A percentile compares a stretch with the other conserved stretches of the same genome.
Conservation (phyloP, 495 filamentous ascomycete species). For the Darksidea phi region DNA sequence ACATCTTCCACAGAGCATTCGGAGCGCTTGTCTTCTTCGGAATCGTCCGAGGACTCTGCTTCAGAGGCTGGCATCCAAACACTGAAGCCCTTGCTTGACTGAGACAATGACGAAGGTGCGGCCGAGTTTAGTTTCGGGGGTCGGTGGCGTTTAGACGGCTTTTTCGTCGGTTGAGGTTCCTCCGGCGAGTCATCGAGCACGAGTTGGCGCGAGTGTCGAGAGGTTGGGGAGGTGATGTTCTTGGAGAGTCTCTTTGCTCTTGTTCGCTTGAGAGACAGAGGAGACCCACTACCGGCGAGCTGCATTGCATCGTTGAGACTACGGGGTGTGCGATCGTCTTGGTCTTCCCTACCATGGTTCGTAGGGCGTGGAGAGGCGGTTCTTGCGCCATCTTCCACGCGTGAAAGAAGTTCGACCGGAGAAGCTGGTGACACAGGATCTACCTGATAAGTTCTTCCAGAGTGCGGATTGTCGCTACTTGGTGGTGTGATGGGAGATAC, state of each 20-base stretch:
- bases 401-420: conserved; percentile 9
- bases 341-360: conserved; percentile 10
- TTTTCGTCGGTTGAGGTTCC: conserved; percentile 17
- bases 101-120: conserved; percentile 25
- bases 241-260: conserved; percentile 53
- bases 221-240: conserved; percentile 17
- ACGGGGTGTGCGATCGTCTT: conserved; percentile 27
- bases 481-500: conserved; percentile 29
- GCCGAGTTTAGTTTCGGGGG: conserved; percentile 19
- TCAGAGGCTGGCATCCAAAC: conserved; percentile 45
- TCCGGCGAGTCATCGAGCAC: conserved; percentile 25
- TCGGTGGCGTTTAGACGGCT: conserved; percentile 24
- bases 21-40: conserved; percentile 34
- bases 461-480: conserved; percentile 13
- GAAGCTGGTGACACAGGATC: conserved; percentile 28
- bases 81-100: conserved; percentile 40
- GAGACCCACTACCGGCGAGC: conserved; percentile 33
- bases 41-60: conserved; percentile 32
- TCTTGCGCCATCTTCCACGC: background rate
- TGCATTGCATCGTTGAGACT: conserved; percentile 40
- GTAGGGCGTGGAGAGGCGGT: background rate
- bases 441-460: background rate
- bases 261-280: conserved; percentile 52
- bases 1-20: conserved; percentile 1
- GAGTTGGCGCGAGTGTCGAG: conserved; percentile 27